Conservation (phyloP, 352 stramenopile species). For the Phytophthora kernoviae region DNA sequence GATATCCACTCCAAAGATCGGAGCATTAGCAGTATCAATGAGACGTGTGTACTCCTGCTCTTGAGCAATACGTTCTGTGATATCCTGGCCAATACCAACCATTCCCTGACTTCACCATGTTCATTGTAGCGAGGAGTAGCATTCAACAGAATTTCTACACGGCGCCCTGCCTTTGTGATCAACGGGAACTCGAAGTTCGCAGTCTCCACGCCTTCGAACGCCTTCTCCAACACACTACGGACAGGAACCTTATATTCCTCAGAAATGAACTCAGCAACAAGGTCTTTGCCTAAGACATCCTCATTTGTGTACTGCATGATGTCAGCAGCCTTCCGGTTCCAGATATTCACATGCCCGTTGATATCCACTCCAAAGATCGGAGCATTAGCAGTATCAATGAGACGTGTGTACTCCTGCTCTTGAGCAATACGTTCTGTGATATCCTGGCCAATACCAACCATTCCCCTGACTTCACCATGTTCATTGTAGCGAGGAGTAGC, state of each 20-base stretch:
- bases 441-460: conserved; percentile 39
- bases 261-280: conserved; percentile 77
- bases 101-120: conserved; percentile 23
- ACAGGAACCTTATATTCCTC: conserved; percentile 43
- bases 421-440: conserved; percentile 68
- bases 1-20: conserved; percentile 71
- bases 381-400: conserved; percentile 64
- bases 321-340: conserved; percentile 56
- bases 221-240: conserved; percentile 20
- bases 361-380: conserved; percentile 73
- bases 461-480: conserved; percentile 8
- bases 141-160: conserved; percentile 27
- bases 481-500: conserved; percentile 23
- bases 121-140: conserved; percentile 20
- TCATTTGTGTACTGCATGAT: conserved; percentile 54
- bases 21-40: conserved; percentile 84
- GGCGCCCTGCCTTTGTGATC: conserved; percentile 21
- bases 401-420: conserved; percentile 58
- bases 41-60: conserved; percentile 75
- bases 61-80: conserved; percentile 56
- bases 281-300: conserved; percentile 43
- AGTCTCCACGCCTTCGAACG: conserved; percentile 43
- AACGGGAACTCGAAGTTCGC: conserved; percentile 62
- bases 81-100: conserved; percentile 26
- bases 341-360: conserved; percentile 59